A percentile compares a stretch with the other conserved stretches of the same genome.
phyloP scores from a whole-genome alignment of 805 yeast species.

The Myxozyma geophila region DNA sequence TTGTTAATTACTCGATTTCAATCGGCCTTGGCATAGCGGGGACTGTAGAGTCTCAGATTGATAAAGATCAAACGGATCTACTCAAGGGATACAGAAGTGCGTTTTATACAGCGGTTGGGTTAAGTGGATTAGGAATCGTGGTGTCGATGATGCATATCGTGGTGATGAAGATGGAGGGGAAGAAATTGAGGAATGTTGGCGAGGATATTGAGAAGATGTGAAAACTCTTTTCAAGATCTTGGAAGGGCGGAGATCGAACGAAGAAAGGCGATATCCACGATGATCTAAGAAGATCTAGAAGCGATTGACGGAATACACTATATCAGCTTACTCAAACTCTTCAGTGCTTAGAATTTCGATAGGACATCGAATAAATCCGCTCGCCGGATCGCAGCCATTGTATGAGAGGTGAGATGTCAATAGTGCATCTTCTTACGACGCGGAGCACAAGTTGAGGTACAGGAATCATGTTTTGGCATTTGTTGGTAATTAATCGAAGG shows the following conservation, averaged over 20 bases:
- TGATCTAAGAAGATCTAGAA: not conserved
- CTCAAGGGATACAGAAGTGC: slow-evolving; percentile 61
- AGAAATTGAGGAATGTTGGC: not conserved
- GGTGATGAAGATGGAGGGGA: not conserved
- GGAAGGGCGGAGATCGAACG: too few species aligned
- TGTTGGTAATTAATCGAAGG: too few species aligned
- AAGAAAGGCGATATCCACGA: not conserved
- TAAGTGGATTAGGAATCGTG: slow-evolving; percentile 56
- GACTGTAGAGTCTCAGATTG: slow-evolving; percentile 59
- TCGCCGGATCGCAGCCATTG: too few species aligned
- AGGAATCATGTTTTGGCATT: too few species aligned
- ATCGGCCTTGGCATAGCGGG: slow-evolving; percentile 72
- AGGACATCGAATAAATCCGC: too few species aligned
- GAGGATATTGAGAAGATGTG: not conserved
- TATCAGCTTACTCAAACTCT: too few species aligned
- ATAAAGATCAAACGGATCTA: slow-evolving; percentile 40
- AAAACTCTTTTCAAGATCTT: too few species aligned
- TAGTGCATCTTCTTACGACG: too few species aligned
- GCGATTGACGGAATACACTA: too few species aligned
- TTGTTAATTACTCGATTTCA: slow-evolving; percentile 72
- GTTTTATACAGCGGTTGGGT: slow-evolving; percentile 63
- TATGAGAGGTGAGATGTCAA: too few species aligned
- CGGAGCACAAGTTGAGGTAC: too few species aligned
- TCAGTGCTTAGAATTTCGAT: too few species aligned
- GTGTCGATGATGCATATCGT: not conserved